phyloP scores from a whole-genome alignment of 768 basidiomycete genomes.

The Leccinum subgranulosum region DNA sequence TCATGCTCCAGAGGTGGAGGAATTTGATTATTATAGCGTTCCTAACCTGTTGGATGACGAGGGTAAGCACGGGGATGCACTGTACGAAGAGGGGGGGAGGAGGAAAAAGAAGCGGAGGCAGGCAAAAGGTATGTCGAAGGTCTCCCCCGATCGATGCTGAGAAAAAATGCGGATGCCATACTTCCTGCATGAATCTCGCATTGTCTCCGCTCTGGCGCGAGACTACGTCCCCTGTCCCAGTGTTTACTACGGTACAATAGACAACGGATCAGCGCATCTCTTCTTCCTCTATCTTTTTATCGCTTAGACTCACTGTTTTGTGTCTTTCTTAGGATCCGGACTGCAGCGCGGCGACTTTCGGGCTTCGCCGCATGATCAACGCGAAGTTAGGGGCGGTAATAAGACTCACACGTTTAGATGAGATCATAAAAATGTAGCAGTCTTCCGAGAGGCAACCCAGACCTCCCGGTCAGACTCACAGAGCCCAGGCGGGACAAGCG shows the following conservation, averaged over 20 bases:
- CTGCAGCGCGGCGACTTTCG: conserved; percentile 55
- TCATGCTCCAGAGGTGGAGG: conserved; percentile 32
- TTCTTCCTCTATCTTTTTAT: not conserved
- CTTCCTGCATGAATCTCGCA: conserved; percentile 6
- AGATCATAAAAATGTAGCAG: conserved; percentile 14
- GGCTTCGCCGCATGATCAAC: conserved; percentile 60
- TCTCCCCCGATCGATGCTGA: not conserved
- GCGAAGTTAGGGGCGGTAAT: conserved; percentile 67
- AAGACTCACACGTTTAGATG: conserved; percentile 68
- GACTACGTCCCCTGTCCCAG: not conserved
- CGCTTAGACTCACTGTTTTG: conserved; percentile 1
- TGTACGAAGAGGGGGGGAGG: conserved; percentile 30
- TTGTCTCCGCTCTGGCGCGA: conserved; percentile 2
- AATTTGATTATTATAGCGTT: conserved; percentile 66
- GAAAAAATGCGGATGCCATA: not conserved
- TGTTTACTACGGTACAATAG: not conserved
- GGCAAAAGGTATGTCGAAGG: conserved; percentile 33
- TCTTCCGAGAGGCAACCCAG: conserved; percentile 3
- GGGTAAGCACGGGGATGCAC: conserved; percentile 28
- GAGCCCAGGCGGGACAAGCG: conserved; percentile 10
- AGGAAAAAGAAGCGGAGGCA: conserved; percentile 55
- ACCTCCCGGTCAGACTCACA: not conserved
- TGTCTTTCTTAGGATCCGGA: conserved; percentile 34
- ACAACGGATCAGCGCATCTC: conserved; percentile 4
- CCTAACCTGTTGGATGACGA: conserved; percentile 72